Conservation (phyloP, 805 yeast species). For the Spathaspora passalidarum region DNA sequence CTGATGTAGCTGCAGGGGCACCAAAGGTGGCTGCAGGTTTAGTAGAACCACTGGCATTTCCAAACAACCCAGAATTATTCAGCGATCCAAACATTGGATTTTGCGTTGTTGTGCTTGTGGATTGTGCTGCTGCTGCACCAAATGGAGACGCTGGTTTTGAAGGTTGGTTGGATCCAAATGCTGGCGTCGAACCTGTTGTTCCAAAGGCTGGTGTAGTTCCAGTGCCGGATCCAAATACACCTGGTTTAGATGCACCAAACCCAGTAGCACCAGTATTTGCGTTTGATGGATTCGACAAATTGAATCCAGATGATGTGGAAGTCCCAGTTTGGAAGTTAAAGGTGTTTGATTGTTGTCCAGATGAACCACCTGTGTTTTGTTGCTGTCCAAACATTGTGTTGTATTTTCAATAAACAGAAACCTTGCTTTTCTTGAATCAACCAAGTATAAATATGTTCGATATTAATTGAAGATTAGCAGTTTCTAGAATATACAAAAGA, state of each 20-base stretch:
- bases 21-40: slow-evolving; percentile 6
- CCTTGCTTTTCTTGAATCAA: too few relatives aligned
- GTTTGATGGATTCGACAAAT: slow-evolving; percentile 1
- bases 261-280: slow-evolving; percentile 3
- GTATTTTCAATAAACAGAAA: background rate
- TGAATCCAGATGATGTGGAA: slow-evolving; percentile 10
- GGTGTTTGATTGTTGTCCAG: background rate
- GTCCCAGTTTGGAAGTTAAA: background rate
- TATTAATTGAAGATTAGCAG: too few relatives aligned
- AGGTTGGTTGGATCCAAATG: slow-evolving; percentile 7
- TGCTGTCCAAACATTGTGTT: slow-evolving; percentile 8
- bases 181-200: slow-evolving; percentile 7
- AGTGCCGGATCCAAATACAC: slow-evolving; percentile 14
- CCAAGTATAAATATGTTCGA: too few relatives aligned
- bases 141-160: slow-evolving; percentile 11
- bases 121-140: slow-evolving; percentile 2
- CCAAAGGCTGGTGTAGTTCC: slow-evolving; percentile 11
- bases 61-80: slow-evolving; percentile 15
- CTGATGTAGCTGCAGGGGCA: slow-evolving; percentile 11
- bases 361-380: background rate
- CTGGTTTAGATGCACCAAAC: slow-evolving; percentile 13
- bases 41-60: slow-evolving; percentile 12
- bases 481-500: too few relatives aligned
- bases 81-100: slow-evolving; percentile 1
- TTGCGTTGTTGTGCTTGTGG: background rate